Evolutionary conservation across 805 yeast species (phyloP).

Genomic region (Cyberlindnera japonica): DNA sequence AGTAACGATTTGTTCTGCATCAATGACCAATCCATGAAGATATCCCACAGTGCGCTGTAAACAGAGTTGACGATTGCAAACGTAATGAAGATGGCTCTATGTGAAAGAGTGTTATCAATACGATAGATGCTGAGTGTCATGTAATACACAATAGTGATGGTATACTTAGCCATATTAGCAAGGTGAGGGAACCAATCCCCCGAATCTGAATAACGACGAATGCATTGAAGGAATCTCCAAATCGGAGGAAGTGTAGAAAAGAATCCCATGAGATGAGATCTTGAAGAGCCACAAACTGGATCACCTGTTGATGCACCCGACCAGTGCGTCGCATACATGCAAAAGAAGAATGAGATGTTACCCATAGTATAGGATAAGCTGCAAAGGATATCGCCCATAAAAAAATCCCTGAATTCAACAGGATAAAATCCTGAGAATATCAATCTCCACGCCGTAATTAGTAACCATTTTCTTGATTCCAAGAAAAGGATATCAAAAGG

Average conservation of each 20-base stretch:
- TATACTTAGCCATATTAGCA: conserved; percentile 81
- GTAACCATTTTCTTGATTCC: conserved; percentile 74
- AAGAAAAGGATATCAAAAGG: conserved; percentile 59
- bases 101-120: conserved; percentile 39
- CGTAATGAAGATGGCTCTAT: conserved; percentile 59
- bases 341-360: conserved; percentile 79
- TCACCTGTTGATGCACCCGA: conserved; percentile 39
- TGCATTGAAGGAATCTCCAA: conserved; percentile 89
- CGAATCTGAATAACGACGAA: conserved; percentile 87
- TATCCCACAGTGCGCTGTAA: conserved; percentile 77
- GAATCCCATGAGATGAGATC: conserved; percentile 78
- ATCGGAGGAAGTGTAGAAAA: conserved; percentile 79
- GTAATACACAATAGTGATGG: conserved; percentile 62
- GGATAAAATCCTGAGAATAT: conserved; percentile 84
- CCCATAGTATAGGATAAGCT: conserved; percentile 86
- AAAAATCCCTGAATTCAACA: conserved; percentile 92
- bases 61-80: conserved; percentile 74
- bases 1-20: conserved; percentile 62
- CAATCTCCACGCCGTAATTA: conserved; percentile 67
- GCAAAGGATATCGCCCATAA: conserved; percentile 86
- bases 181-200: conserved; percentile 96
- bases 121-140: conserved; percentile 75
- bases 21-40: conserved; percentile 94
- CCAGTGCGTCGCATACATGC: conserved; percentile 77
- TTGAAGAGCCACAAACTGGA: conserved; percentile 67